A percentile compares a stretch with the other conserved stretches of the same genome.
Conservation (phyloP, 2,329 filamentous ascomycete genomes). For the Fusarium oligoseptatum region DNA sequence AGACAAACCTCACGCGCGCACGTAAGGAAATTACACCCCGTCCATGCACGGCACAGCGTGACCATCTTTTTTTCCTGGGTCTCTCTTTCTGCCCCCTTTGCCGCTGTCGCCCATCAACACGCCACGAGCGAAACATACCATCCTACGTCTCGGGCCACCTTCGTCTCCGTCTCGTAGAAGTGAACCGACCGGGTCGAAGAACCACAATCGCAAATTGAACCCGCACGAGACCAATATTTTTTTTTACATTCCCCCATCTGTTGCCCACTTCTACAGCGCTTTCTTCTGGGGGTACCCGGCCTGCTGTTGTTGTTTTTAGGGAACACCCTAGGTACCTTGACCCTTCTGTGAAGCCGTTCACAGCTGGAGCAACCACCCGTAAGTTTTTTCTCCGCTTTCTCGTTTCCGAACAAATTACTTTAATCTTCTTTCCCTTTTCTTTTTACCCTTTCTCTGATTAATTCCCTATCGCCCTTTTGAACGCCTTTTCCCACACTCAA, state of each 20-base stretch:
- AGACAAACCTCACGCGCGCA: constrained; percentile 2
- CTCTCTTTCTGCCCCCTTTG: background rate
- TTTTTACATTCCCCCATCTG: background rate
- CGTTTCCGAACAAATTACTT: constrained; percentile 4
- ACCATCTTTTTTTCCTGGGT: constrained; percentile 14
- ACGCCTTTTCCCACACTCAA: background rate
- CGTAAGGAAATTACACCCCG: constrained; percentile 35
- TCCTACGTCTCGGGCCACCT: constrained; percentile 9
- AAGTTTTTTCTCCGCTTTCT: background rate
- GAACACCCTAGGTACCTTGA: background rate
- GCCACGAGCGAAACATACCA: constrained; percentile 34
- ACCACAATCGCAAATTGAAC: constrained; percentile 17
- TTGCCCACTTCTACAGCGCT: background rate
- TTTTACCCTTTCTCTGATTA: background rate
- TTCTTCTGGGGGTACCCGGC: background rate
- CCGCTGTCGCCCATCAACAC: constrained; percentile 20
- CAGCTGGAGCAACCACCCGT: constrained; percentile 7
- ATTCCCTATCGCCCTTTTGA: background rate
- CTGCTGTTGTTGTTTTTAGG: constrained; percentile 2
- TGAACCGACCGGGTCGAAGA: constrained; percentile 4
- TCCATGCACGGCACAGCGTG: constrained; percentile 37
- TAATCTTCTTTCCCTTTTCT: background rate
- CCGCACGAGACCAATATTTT: constrained; percentile 23
- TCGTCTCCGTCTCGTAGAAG: constrained; percentile 16
- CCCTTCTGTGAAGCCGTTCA: background rate